Base-by-base conservation (phyloP, 2,329 filamentous ascomycete genomes). In the Exophiala lecanii-corni region DNA sequence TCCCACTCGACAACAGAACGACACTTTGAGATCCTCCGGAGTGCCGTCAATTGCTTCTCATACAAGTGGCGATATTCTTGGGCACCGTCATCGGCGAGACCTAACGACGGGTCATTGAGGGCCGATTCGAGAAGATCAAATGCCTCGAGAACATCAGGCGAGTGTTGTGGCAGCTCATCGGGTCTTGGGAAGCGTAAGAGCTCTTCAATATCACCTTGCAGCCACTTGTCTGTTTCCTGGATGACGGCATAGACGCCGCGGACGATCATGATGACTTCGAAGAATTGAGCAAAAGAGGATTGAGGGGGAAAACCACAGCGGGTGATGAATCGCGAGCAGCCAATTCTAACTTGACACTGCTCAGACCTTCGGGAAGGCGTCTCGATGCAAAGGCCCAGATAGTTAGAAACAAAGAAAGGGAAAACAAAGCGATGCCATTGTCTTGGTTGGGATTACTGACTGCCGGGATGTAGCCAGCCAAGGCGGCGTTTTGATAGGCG, bases 1-100 rank as follows among this genome's bases (percentile, higher is more conserved):
- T 56, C 52, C 47, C 53, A 53, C 28, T 55, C 52, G 20, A 56
- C 46, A 13, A 56, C 52, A 3, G 51, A 50, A 10, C 52, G 50
- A 39, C 50, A 51, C 32, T 52, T 43, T 3, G 52, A 45, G 30
- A 56, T 47, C 19, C 45, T 37, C 5, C 45, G 50, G 23, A 56
- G 39, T 10, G 34, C 19, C 13, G 41, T 34, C 9, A 56, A 23
- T 31, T 53, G 52, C 34, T 55, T 37, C 5, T 48, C 32, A 33
- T 41, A 50, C 13, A 54, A 42, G 16, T 26, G 36, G 42, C 7
- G 30, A 23, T 13, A 36, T 17, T n/a, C 42, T 42, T 25, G 45
- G 32, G 5, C 31, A 35, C n/a, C 43, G 42, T 35, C 33, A 30
- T n/a, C 40, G 30, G 7, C 7, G 6, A 42, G 38, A 9, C 10